Conservation (phyloP, 1,284 basidiomycete genomes). For the Cryptococcus deneoformans region DNA sequence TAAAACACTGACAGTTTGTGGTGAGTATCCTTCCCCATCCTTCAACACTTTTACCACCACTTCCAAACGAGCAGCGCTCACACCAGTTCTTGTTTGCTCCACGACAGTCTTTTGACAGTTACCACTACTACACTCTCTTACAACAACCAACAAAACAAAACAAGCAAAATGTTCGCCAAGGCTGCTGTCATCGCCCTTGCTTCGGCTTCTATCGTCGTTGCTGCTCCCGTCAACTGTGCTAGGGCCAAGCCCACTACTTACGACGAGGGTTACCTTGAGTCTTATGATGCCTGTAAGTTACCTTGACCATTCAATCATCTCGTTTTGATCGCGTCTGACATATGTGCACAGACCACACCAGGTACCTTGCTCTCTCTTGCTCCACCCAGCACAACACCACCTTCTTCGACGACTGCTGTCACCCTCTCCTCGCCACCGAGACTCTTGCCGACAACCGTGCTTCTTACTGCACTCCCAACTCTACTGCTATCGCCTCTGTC, state of each 20-base stretch:
- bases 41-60: neutral
- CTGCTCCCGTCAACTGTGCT: constrained; percentile 54
- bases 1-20: constrained; percentile 14
- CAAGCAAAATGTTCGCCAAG: constrained; percentile 45
- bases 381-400: constrained; percentile 60
- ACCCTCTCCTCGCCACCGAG: constrained; percentile 55
- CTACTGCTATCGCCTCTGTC: constrained; percentile 23
- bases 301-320: neutral
- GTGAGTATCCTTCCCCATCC: constrained; percentile 10
- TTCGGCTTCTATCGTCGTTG: constrained; percentile 49
- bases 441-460: constrained; percentile 54
- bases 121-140: constrained; percentile 10
- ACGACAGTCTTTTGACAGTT: constrained; percentile 2
- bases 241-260: constrained; percentile 40
- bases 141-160: constrained; percentile 15
- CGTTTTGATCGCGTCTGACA: constrained; percentile 3
- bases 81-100: neutral
- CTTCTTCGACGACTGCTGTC: constrained; percentile 61
- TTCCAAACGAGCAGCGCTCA: constrained; percentile 12
- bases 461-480: constrained; percentile 56
- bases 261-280: constrained; percentile 49
- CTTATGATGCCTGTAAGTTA: constrained; percentile 56
- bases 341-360: constrained; percentile 55
- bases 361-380: constrained; percentile 59
- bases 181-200: constrained; percentile 53